phyloP scores from a whole-genome alignment of 495 filamentous ascomycete species.

The Stereocaulon alpinum region DNA sequence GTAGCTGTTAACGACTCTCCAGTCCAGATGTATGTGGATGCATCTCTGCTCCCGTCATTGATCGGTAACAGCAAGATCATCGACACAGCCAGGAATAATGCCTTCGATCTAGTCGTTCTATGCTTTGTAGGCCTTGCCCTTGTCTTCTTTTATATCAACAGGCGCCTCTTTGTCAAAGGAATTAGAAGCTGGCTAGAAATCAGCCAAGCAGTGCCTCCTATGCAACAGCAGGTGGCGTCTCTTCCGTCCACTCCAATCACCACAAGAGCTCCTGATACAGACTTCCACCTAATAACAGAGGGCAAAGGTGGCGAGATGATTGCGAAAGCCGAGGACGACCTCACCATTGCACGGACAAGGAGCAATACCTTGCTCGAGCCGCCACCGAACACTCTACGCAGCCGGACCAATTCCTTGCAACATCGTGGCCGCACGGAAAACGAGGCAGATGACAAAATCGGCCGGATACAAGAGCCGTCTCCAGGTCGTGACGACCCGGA shows the following conservation, averaged over 20 bases:
- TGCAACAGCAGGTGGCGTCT: conserved; percentile 35
- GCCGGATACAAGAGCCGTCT: conserved; percentile 38
- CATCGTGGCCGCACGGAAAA: conserved; percentile 19
- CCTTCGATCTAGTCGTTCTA: conserved; percentile 40
- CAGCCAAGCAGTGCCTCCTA: conserved; percentile 40
- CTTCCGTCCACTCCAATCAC: conserved; percentile 36
- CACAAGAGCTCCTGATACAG: conserved; percentile 25
- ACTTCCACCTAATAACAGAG: conserved; percentile 27
- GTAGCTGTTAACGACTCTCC: conserved; percentile 34
- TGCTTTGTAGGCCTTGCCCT: conserved; percentile 35
- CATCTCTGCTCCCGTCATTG: conserved; percentile 36
- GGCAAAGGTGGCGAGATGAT: conserved; percentile 29
- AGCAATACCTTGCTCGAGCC: conserved; percentile 15
- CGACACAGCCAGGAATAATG: conserved; percentile 43
- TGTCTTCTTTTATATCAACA: conserved; percentile 43
- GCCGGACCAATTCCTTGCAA: conserved; percentile 14
- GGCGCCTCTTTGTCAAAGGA: conserved; percentile 37
- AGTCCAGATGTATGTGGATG: conserved; percentile 29
- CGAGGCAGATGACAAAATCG: conserved; percentile 25
- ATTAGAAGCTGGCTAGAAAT: conserved; percentile 44
- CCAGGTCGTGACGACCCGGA: conserved; percentile 33
- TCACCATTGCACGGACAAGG: conserved; percentile 20
- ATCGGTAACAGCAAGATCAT: conserved; percentile 43
- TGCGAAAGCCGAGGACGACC: conserved; percentile 20
- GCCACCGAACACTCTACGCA: conserved; percentile 9